Evolutionary conservation across 495 filamentous ascomycete genomes (phyloP).

Genomic region (Bacidia rubella): DNA sequence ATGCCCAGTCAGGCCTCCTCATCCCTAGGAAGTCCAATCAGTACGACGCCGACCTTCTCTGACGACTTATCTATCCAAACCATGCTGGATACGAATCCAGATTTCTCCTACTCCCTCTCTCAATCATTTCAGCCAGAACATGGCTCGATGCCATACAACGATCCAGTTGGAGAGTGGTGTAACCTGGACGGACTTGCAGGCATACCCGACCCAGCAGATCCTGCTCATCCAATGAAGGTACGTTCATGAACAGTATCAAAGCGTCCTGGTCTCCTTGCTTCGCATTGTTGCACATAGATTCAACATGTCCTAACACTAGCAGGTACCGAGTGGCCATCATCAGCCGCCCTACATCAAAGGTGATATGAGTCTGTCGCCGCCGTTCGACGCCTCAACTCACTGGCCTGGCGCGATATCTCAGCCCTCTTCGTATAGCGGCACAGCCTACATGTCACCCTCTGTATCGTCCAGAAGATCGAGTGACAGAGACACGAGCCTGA

Average conservation of each 20-base stretch:
- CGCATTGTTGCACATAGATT: too few relatives aligned
- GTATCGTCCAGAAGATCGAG: slow-evolving; percentile 4
- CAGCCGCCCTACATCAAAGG: slow-evolving; percentile 3
- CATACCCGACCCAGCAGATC: not conserved
- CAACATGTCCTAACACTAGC: not conserved
- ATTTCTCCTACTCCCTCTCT: slow-evolving; percentile 5
- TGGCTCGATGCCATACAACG: slow-evolving; percentile 1
- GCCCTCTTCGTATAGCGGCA: slow-evolving; percentile 1
- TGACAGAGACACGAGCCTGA: slow-evolving; percentile 1
- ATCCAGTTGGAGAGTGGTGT: slow-evolving; percentile 9
- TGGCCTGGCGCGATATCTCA: slow-evolving; percentile 3
- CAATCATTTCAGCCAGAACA: slow-evolving; percentile 1
- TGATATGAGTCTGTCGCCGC: slow-evolving; percentile 3
- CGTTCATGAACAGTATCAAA: not conserved
- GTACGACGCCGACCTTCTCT: slow-evolving; percentile 3
- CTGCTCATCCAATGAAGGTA: not conserved
- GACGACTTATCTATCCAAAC: slow-evolving; percentile 9
- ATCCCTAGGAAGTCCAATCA: slow-evolving; percentile 5
- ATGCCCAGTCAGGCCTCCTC: slow-evolving; percentile 6
- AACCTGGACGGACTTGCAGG: slow-evolving; percentile 10
- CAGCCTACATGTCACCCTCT: slow-evolving; percentile 4
- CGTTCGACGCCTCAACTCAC: slow-evolving; percentile 1
- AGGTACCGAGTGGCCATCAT: not conserved
- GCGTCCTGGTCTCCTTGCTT: not conserved
- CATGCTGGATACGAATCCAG: not conserved